These are phyloP conservation scores for Phaeophleospora eucalypticola DNA, from an alignment of 2,329 filamentous ascomycete species.

Conservation along the genomic window DNA sequence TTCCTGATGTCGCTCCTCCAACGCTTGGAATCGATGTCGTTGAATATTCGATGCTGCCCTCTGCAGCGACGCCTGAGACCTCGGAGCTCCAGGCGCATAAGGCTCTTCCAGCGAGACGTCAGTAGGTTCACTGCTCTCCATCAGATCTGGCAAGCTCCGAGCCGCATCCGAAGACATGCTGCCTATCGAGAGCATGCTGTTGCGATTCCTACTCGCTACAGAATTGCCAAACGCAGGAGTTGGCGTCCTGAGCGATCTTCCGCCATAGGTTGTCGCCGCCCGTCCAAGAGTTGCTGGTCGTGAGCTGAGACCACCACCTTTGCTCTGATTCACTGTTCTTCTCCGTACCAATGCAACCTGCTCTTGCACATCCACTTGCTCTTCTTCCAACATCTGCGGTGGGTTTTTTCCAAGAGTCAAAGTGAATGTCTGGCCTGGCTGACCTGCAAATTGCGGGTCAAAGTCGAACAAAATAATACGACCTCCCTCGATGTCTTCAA, in stretches of 20 bases:
- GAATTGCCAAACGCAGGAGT: constrained; percentile 16
- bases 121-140: constrained; percentile 26
- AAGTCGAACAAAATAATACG: constrained; percentile 34
- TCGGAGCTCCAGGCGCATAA: constrained; percentile 32
- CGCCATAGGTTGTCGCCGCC: constrained; percentile 31
- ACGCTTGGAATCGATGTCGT: constrained; percentile 61
- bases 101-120: constrained; percentile 32
- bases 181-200: constrained; percentile 24
- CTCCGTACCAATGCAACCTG: constrained; percentile 34
- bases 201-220: constrained; percentile 13
- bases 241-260: constrained; percentile 10
- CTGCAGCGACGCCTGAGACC: constrained; percentile 32
- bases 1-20: constrained; percentile 50
- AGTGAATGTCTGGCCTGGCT: constrained; percentile 35
- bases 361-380: constrained; percentile 31
- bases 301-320: constrained; percentile 29
- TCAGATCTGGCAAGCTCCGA: constrained; percentile 30
- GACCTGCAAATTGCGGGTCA: constrained; percentile 29
- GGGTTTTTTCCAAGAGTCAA: constrained; percentile 34
- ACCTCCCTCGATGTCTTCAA: constrained; percentile 35
- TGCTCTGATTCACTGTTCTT: constrained; percentile 35
- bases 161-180: constrained; percentile 28
- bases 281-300: constrained; percentile 31
- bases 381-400: constrained; percentile 32
- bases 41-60: constrained; percentile 60